A percentile compares a stretch with the other conserved stretches of the same genome.
Evolutionary conservation across 2,329 filamentous ascomycete genomes (phyloP).

Genomic region (Dactylella cylindrospora): DNA sequence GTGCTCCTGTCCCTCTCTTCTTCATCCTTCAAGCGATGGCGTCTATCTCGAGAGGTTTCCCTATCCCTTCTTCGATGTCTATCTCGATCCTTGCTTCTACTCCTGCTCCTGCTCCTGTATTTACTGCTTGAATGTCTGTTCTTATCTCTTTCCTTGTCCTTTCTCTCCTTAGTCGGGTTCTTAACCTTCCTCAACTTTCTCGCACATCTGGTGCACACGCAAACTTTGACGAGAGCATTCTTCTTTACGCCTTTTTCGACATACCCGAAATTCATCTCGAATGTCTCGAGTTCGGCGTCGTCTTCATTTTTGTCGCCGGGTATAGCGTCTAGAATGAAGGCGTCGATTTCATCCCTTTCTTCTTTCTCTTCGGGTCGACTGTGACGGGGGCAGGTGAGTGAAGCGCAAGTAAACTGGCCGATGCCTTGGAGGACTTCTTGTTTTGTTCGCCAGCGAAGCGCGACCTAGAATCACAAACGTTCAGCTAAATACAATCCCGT

Average conservation of each 20-base stretch:
- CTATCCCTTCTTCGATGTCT: conserved; percentile 7
- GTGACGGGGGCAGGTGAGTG: conserved; percentile 45
- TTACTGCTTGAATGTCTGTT: conserved; percentile 1
- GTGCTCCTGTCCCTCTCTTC: conserved; percentile 1
- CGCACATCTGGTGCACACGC: conserved; percentile 47
- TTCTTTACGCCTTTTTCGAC: conserved; percentile 47
- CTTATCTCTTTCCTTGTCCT: conserved; percentile 17
- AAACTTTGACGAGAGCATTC: conserved; percentile 48
- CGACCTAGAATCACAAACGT: conserved; percentile 42
- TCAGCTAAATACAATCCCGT: conserved; percentile 1
- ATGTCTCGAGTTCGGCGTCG: conserved; percentile 33
- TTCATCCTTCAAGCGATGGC: background rate
- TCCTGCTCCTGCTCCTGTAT: conserved; percentile 22
- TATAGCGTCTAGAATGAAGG: conserved; percentile 24
- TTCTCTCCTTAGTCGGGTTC: conserved; percentile 14
- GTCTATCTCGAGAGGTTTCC: conserved; percentile 8
- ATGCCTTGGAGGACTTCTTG: conserved; percentile 48
- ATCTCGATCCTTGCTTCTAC: conserved; percentile 15
- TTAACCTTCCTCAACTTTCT: conserved; percentile 45
- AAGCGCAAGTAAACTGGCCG: conserved; percentile 48
- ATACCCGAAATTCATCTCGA: conserved; percentile 49
- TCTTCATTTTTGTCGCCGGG: background rate
- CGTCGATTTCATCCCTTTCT: conserved; percentile 11
- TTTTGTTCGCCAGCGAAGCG: conserved; percentile 49
- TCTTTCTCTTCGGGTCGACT: conserved; percentile 44